Base-by-base conservation (phyloP, 2,329 filamentous ascomycete species). In the Dichotomopilus funicola region DNA sequence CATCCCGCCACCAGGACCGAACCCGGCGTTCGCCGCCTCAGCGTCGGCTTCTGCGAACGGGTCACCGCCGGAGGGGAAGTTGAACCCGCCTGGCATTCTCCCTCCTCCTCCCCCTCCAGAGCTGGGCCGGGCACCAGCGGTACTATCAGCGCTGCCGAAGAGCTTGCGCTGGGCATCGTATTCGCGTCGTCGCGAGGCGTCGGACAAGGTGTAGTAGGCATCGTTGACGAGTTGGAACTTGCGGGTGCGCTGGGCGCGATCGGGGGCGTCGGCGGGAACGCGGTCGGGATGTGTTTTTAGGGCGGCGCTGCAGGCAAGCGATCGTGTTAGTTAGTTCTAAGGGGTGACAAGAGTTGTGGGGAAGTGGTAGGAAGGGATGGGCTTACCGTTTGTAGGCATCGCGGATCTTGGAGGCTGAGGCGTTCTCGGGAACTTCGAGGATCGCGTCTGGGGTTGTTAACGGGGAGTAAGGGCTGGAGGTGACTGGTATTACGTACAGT, bases 271-370 rank as follows among this genome's bases (percentile, higher is more conserved):
- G 62, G 81, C 75, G 34, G 91, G 80, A 42, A 99, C 90, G 57
- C 94, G 88, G 70, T 99, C 94, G 1, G 92, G 92, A 70, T 97
- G 92, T 61, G 89, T 91, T 73, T 94, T 95, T 46, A 97, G 78
- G 5, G 92, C 92, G 65, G 89, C 88, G 68, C 88, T 91, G 66
- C 2, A n/a, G 45, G 38, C 37, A 51, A 36, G 55, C 48, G 33
- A 7, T 45, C 33, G 42, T 12, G 2, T 49, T n/a, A 27, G 11
- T 34, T 46, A 1, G 19, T 38, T 27, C 12, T 36, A 40, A 44
- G 10, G 13, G 19, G 11, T 34, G 9, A 41, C 49, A 67, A 60
- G n/a, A 10, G 8, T 9, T 67, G 62, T 53, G 4, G 40, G 49
- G 27, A 6, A 12, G 11, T 10, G 49, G 36, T 1, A 9, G 9